Percentiles rank a stretch among this genome's conserved stretches.
phyloP scores from a whole-genome alignment of 2,329 filamentous ascomycete species.

The Gremmenia infestans region DNA sequence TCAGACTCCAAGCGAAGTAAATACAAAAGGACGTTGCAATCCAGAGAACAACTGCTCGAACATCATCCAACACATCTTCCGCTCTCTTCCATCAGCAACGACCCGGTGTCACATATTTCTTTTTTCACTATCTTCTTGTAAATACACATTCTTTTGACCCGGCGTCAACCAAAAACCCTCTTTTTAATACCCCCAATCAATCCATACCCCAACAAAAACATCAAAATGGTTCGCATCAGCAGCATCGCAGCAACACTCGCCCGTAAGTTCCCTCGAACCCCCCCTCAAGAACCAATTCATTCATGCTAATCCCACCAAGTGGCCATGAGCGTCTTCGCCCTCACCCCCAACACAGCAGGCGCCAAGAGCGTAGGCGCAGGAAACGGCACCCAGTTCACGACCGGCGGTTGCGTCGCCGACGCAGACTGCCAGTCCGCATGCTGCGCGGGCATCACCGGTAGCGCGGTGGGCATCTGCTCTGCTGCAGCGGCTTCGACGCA shows the following conservation, averaged over 20 bases:
- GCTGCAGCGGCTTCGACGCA: constrained; percentile 33
- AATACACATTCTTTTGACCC: not conserved
- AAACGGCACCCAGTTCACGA: constrained; percentile 35
- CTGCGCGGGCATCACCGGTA: constrained; percentile 28
- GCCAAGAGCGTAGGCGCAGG: constrained; percentile 34
- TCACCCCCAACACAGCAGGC: constrained; percentile 33
- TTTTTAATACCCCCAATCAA: not conserved
- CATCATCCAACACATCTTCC: not conserved
- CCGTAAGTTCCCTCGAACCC: constrained; percentile 24
- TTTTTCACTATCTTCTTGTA: not conserved
- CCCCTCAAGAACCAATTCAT: not conserved
- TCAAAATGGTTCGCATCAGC: constrained; percentile 34
- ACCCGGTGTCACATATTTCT: not conserved
- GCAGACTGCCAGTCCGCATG: constrained; percentile 33
- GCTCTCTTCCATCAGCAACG: not conserved
- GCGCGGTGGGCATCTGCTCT: constrained; percentile 32
- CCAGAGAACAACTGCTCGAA: not conserved
- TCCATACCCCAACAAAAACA: not conserved
- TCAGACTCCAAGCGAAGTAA: not conserved
- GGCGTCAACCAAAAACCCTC: not conserved
- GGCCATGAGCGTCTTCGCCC: constrained; percentile 28
- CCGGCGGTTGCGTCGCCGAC: constrained; percentile 33
- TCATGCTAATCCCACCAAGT: constrained; percentile 21
- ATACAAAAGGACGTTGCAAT: not conserved
- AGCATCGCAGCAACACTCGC: constrained; percentile 25